These are phyloP conservation scores for Thozetella sp. DNA, from an alignment of 495 filamentous ascomycete genomes.

Conservation along the genomic window DNA sequence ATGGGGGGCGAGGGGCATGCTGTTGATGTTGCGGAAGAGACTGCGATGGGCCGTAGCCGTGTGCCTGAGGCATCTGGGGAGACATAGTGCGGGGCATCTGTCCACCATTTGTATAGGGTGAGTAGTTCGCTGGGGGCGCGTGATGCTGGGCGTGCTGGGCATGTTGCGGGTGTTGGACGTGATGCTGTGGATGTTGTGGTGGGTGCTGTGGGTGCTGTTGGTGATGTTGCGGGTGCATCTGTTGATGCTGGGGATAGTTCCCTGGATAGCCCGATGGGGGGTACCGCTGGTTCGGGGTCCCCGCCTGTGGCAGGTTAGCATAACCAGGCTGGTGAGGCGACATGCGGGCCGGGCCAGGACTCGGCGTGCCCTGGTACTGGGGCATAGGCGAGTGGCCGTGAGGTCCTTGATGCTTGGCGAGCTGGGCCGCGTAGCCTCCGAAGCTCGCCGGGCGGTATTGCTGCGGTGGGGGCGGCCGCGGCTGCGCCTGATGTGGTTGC, in stretches of 20 bases:
- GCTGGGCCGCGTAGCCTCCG: constrained; percentile 29
- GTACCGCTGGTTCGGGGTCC: constrained; percentile 26
- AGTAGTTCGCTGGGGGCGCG: constrained; percentile 20
- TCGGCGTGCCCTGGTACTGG: constrained; percentile 29
- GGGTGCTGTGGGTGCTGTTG: constrained; percentile 24
- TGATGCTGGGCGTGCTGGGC: constrained; percentile 27
- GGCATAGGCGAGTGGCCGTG: constrained; percentile 40
- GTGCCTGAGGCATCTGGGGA: constrained; percentile 27
- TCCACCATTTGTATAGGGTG: constrained; percentile 30
- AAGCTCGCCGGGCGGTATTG: constrained; percentile 33
- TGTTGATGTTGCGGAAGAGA: constrained; percentile 29
- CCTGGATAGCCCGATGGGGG: constrained; percentile 21
- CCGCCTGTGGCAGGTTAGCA: constrained; percentile 26
- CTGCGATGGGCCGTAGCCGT: constrained; percentile 27
- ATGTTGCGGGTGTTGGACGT: constrained; percentile 25
- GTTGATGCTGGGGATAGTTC: constrained; percentile 27
- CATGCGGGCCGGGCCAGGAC: constrained; percentile 34
- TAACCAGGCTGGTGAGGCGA: constrained; percentile 23
- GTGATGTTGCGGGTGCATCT: constrained; percentile 23
- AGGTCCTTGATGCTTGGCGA: constrained; percentile 33
- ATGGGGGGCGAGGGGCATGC: constrained; percentile 21
- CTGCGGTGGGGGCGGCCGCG: constrained; percentile 23
- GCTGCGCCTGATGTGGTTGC: constrained; percentile 24
- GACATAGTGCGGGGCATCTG: constrained; percentile 32
- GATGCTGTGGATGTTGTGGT: constrained; percentile 22